Evolutionary conservation across 1,139 yeast species (phyloP), one percentile per base, ranked within the genome.

Genomic region (Sugiyamaella novakii): DNA sequence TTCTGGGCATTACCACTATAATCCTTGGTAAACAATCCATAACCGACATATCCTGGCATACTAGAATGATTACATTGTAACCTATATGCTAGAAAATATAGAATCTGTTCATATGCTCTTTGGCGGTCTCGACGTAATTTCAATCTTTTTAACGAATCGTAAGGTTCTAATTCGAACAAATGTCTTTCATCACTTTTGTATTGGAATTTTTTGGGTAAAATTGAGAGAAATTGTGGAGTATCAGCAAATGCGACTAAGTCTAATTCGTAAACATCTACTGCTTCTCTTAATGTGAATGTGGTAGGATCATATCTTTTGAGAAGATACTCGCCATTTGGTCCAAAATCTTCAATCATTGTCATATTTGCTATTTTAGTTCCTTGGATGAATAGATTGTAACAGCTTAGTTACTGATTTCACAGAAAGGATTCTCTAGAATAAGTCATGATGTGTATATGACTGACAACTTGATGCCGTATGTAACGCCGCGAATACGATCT

Each of bases 241-340:
- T 40, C 30, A 18, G 22, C 35, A 22, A 46, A 46, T 6, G 42
- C 25, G 8, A 5, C 22, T n/a, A 29, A 8, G 21, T 33, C 18
- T 21, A 46, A 21, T 21, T 40, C 46, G 5, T n/a, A 17, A n/a
- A 27, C 19, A 10, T 39, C 46, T 6, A 30, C 12, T 2, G 40
- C 34, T 1, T 40, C 42, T 12, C 29, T 15, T 3, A 39, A 18
- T 3, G 46, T 18, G n/a, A 34, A 21, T 6, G 36, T 40, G 10
- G 5, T 15, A 5, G 49, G 46, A 17, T 46, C 49, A 30, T 15
- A 21, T 12, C 46, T 27, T 25, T 18, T 46, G 8, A 46, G 12
- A 11, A 46, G 3, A 34, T 14, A 41, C 15, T 41, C 30, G 14
- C 18, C 24, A n/a, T 41, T 34, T 12, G 39, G 33, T 6, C 40